phyloP scores from a whole-genome alignment of 441 rosid species.

The Pelargonium myrrhifolium region DNA sequence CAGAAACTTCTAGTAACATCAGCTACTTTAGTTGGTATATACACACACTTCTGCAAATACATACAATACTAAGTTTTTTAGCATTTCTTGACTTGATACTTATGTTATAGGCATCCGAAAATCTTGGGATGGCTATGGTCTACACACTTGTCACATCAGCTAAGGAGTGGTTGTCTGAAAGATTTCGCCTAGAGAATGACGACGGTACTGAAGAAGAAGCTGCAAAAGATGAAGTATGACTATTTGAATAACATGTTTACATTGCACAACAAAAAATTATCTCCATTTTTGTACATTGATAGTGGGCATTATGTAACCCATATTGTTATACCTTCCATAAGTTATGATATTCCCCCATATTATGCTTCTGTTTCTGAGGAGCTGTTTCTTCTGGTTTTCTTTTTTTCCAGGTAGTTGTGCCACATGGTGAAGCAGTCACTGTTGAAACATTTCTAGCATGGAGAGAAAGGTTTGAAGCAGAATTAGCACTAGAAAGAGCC shows the following conservation, averaged over 20 bases:
- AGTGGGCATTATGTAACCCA: no score
- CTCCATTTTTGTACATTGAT: no score
- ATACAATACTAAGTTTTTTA: background rate
- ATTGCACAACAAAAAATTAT: no score
- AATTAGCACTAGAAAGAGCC: conserved; percentile 91
- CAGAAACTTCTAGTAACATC: conserved; percentile 3
- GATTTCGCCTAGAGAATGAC: conserved; percentile 49
- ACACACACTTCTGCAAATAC: background rate
- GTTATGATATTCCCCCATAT: background rate
- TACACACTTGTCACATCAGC: conserved; percentile 87
- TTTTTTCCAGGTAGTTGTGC: conserved; percentile 57
- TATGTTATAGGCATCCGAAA: conserved; percentile 67
- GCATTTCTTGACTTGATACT: conserved; percentile 10
- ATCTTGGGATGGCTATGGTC: conserved; percentile 95
- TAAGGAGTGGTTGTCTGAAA: conserved; percentile 86
- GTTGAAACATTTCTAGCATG: conserved; percentile 84
- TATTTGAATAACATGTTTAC: conserved; percentile 9
- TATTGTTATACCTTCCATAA: background rate
- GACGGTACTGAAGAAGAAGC: conserved; percentile 46
- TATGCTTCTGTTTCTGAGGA: background rate
- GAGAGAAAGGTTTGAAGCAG: conserved; percentile 98
- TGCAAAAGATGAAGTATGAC: conserved; percentile 75
- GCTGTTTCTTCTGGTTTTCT: background rate
- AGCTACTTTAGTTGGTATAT: background rate
- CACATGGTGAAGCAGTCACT: conserved; percentile 98